phyloP scores from a whole-genome alignment of 148 eudicot genomes.

The Rhododendron molle region DNA sequence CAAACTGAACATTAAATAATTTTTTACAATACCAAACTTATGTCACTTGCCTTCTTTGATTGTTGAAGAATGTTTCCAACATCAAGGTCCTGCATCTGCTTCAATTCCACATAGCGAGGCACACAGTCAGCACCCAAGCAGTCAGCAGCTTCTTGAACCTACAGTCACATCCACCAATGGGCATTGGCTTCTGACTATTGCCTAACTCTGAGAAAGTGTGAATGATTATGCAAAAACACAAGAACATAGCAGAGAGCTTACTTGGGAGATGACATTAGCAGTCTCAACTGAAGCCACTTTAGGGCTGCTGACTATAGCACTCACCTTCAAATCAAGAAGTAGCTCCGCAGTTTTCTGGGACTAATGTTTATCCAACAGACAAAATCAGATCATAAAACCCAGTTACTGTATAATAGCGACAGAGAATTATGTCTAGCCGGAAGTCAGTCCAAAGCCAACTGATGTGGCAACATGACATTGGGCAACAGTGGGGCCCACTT shows the following conservation, averaged over 20 bases:
- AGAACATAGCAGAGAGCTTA: constrained; percentile 21
- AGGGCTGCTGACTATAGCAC: constrained; percentile 57
- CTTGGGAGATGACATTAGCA: constrained; percentile 60
- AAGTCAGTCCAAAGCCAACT: constrained; percentile 1
- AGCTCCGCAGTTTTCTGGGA: constrained; percentile 96
- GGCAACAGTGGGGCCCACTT: neutral
- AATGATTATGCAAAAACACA: neutral
- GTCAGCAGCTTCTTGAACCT: constrained; percentile 98
- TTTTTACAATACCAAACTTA: neutral
- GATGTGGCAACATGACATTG: neutral
- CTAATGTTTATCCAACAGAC: constrained; percentile 35
- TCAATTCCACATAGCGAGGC: constrained; percentile 73
- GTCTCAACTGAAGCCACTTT: constrained; percentile 64
- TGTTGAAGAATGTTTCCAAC: constrained; percentile 43
- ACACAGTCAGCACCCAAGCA: constrained; percentile 83
- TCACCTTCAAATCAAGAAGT: constrained; percentile 83
- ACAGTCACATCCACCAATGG: constrained; percentile 8
- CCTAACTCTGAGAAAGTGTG: neutral
- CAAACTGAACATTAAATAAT: neutral
- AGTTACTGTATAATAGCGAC: neutral
- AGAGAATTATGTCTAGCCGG: neutral
- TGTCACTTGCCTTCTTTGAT: constrained; percentile 38
- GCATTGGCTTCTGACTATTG: neutral
- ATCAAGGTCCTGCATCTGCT: constrained; percentile 57
- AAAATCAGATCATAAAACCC: constrained; percentile 12